Base-by-base conservation (phyloP, 352 stramenopile genomes). In the Globisporangium camurandrum region DNA sequence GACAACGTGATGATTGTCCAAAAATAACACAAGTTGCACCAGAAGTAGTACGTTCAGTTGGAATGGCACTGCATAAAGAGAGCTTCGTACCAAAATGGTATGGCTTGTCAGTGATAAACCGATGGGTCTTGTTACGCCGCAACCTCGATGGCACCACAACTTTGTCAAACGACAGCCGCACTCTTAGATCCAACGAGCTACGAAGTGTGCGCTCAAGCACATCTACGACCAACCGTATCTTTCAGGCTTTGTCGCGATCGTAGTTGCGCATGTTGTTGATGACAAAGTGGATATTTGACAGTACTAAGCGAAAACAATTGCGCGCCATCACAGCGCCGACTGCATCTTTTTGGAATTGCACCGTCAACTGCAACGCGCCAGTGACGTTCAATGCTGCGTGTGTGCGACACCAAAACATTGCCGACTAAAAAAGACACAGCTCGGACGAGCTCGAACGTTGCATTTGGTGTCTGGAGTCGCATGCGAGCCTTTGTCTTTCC, bases 101-200 rank as follows among this genome's bases (percentile, higher is more conserved):
- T 23, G 40, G 19, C 19, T 46, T 46, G 40, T 46, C 40, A 5
- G 40, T 17, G n/a, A 49, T 49, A n/a, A 39, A 49, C 6, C 27
- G 28, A 2, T 28, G 23, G 4, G 42, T 48, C 2, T 23, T 48
- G 24, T 48, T 48, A 16, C 17, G 26, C 5, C 22, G 26, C 3
- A 26, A 33, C 19, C 23, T 48, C 22, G 42, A 31, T 17, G 42
- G 42, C 3, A 48, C 8, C 2, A 48, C 37, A 8, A n/a, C 26
- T 19, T 38, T 26, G 16, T 48, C 42, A 14, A 48, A 38, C 1
- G 23, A 16, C 23, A 48, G 42, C n/a, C 30, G 24, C 2, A 26
- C 12, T n/a, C 23, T 48, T 2, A 37, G 42, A 2, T 48, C 26
- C n/a, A 23, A 48, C 12, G 30, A n/a, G 1, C 1, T 19, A 5